Base-by-base conservation (phyloP, 352 stramenopile genomes). In the Blastocystis sp. region DNA sequence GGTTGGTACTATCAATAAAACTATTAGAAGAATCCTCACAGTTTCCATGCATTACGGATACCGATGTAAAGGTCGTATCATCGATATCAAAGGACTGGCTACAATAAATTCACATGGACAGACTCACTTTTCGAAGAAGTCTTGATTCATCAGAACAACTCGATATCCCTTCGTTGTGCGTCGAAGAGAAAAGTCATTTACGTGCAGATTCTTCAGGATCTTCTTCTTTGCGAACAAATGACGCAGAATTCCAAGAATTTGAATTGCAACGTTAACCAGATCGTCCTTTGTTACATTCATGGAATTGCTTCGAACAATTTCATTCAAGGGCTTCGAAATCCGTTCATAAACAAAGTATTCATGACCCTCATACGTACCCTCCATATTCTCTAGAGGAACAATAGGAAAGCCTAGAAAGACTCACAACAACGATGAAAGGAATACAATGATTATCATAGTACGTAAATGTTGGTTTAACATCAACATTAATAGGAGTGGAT, bases 391-490 rank as follows among this genome's bases (percentile, higher is more conserved):
- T 37, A 65, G 51, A 63, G 71, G 71, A 65, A 83, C 39, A 43
- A 83, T 83, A 14, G 71, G 71, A 56, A 83, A 83, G 39, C 71
- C 71, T 83, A 83, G 14, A 16, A 16, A 11, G 43, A 21, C 29
- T 67, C 5, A 42, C 49, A 16, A 12, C 19, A 63, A 16, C 42
- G 3, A 66, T 9, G 16, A 46, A 46, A 32, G 7, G 27, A 3
- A n/a, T 66, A 83, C 71, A 83, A 29, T 83, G 71, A 5, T 32
- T 65, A 59, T 65, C 51, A 63, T 83, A 83, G 21, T 83, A 83
- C n/a, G 24, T 83, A 37, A 37, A 83, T 49, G 11, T 37, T 14
- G 71, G 71, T 32, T 24, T 46, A 7, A 83, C 71, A 83, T 66
- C 49, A 32, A 32, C 46, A 24, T 66, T 63, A n/a, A 83, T 32